Base-by-base conservation (phyloP, 1,284 basidiomycete species). In the Taiwanofungus camphoratus region DNA sequence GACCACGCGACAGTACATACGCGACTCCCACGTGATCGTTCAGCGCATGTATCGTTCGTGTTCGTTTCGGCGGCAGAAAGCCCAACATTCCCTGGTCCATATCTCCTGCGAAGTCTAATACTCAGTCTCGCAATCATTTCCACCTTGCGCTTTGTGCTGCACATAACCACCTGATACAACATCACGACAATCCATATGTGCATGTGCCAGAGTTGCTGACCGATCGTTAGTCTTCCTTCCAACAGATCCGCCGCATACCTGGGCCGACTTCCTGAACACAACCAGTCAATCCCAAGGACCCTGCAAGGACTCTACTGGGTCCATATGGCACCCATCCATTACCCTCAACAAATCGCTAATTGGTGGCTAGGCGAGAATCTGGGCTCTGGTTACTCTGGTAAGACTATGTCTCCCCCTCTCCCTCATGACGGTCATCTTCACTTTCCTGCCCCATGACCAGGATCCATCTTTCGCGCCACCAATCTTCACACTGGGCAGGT, bases 401-500 rank as follows among this genome's bases (percentile, higher is more conserved):
- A 34, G 61, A 49, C 18, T 18, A 37, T 22, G 7, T 4, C 16
- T 21, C 24, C 30, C 32, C 2, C 9, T 21, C 15, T 5, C 21
- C 22, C 26, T 24, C 24, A 26, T 30, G 21, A 33, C 9, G 21
- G n/a, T n/a, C n/a, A n/a, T n/a, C n/a, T n/a, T n/a, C n/a, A n/a
- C n/a, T n/a, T n/a, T n/a, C n/a, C n/a, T n/a, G n/a, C n/a, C n/a
- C n/a, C n/a, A n/a, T n/a, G 16, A 15, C 5, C 46, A 83, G 84
- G 85, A 35, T 77, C 79, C 15, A 87, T 87, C 45, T 87, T 71
- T 55, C 68, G 71, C 18, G 83, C 84, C 1, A 58, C 52, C 12
- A 64, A 87, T 51, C 51, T 87, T 1, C 67, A 77, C 53, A 79
- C 66, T 4, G 64, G 67, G 8, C 68, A 79, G 36, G 57, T 68